Percentiles rank a stretch among this genome's conserved stretches.
Evolutionary conservation across 257 asterid genomes (phyloP).

Genomic region (Penstemon davidsonii): DNA sequence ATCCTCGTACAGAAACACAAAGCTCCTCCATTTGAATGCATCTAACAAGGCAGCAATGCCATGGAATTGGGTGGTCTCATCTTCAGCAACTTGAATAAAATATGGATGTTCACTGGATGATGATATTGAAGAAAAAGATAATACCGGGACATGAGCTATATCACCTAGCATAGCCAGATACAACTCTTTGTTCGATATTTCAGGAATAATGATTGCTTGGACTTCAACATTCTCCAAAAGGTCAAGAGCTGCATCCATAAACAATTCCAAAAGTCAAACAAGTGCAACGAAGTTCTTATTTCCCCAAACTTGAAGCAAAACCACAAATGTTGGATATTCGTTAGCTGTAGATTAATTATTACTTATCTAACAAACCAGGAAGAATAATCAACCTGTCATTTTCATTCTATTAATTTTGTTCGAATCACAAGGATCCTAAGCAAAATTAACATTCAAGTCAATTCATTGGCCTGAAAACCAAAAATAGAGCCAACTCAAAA

Average conservation of each 20-base stretch:
- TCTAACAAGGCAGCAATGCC: slow-evolving; percentile 33
- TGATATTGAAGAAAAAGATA: slow-evolving; percentile 37
- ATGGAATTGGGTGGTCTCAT: slow-evolving; percentile 36
- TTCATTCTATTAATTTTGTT: no score
- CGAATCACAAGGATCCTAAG: no score
- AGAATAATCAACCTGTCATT: neutral
- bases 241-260: slow-evolving; percentile 39
- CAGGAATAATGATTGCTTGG: slow-evolving; percentile 36
- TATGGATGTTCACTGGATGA: slow-evolving; percentile 31
- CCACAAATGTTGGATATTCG: neutral
- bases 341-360: no score
- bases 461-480: no score
- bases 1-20: slow-evolving; percentile 38
- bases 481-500: no score
- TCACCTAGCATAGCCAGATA: slow-evolving; percentile 31
- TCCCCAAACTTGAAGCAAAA: neutral
- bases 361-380: neutral
- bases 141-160: slow-evolving; percentile 36
- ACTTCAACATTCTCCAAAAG: slow-evolving; percentile 40
- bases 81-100: slow-evolving; percentile 40
- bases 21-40: slow-evolving; percentile 40
- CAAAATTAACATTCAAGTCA: no score
- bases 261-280: neutral
- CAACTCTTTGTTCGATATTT: slow-evolving; percentile 27
- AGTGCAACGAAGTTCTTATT: no score